Base-by-base conservation (phyloP, 73 alveolate species). In the Durusdinium trenchii region DNA sequence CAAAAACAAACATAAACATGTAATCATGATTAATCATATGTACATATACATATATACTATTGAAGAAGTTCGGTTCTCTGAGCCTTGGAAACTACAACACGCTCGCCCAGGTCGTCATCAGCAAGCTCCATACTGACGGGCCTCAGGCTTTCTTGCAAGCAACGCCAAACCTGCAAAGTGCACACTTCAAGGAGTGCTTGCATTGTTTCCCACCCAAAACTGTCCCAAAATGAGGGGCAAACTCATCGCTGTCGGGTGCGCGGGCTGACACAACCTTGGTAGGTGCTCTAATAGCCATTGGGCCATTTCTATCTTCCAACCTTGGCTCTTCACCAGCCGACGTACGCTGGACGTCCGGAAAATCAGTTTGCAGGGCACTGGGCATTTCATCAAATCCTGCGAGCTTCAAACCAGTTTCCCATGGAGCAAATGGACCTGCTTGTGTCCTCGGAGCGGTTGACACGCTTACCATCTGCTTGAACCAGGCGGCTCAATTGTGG, bases 101-200 rank as follows among this genome's bases (percentile, higher is more conserved):
- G 94, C n/a, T 84, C 94, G 46, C 94, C 94, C 38, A 84, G 75
- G 30, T 84, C 94, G 43, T 84, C 94, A 38, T 84, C 94, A 16
- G 73, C 75, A 73, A 84, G 45, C 94, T 84, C 94, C 76, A 84
- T 50, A 36, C 32, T 7, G 38, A 84, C 94, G 38, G 94, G 94
- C 94, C 94, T 84, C 75, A 35, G 51, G 64, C 64, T 20, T n/a
- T n/a, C n/a, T n/a, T n/a, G n/a, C n/a, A n/a, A n/a, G n/a, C n/a
- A n/a, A n/a, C n/a, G n/a, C n/a, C n/a, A n/a, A n/a, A n/a, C n/a
- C 84, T 9, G 16, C 18, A 60, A 2, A 60, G 30, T 23, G 30
- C 1, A 2, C 18, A 60, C 18, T 23, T 23, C 18, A 60, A 60
- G 73, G 30, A 60, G 73, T 60, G 73, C 30, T 23, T 23, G 6